Conservation (phyloP, 2,329 filamentous ascomycete species). For the Macrophomina phaseolina region DNA sequence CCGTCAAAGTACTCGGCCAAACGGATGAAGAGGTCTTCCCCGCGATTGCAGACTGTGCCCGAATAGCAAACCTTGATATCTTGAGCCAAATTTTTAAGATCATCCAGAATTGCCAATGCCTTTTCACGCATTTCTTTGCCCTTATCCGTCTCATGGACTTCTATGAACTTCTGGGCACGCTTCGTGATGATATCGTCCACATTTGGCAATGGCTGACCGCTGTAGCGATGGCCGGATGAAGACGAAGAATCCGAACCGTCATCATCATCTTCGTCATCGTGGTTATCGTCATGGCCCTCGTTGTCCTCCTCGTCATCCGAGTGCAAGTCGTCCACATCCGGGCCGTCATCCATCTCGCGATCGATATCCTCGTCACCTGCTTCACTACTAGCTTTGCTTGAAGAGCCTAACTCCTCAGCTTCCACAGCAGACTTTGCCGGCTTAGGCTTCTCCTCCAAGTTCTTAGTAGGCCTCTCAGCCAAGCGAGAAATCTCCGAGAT, state of each 20-base stretch:
- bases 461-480: conserved; percentile 57
- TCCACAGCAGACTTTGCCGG: conserved; percentile 35
- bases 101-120: conserved; percentile 74
- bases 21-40: conserved; percentile 71
- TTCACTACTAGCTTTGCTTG: conserved; percentile 35
- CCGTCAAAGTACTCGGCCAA: conserved; percentile 86
- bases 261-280: conserved; percentile 58
- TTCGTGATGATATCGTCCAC: conserved; percentile 75
- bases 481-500: conserved; percentile 88
- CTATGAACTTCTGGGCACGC: conserved; percentile 82
- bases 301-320: conserved; percentile 57
- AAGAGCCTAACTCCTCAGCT: conserved; percentile 35
- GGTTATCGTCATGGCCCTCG: conserved; percentile 53
- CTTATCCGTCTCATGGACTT: conserved; percentile 79
- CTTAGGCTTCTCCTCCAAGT: conserved; percentile 35
- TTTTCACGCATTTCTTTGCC: conserved; percentile 78
- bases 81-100: conserved; percentile 72
- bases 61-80: conserved; percentile 77
- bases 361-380: conserved; percentile 43
- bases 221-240: conserved; percentile 45
- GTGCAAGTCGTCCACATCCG: conserved; percentile 55
- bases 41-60: conserved; percentile 50
- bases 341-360: conserved; percentile 58
- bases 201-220: conserved; percentile 44
- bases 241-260: conserved; percentile 71